These are phyloP conservation scores for Strigomonas galati DNA, from an alignment of 208 protist genomes.

Conservation along the genomic window DNA sequence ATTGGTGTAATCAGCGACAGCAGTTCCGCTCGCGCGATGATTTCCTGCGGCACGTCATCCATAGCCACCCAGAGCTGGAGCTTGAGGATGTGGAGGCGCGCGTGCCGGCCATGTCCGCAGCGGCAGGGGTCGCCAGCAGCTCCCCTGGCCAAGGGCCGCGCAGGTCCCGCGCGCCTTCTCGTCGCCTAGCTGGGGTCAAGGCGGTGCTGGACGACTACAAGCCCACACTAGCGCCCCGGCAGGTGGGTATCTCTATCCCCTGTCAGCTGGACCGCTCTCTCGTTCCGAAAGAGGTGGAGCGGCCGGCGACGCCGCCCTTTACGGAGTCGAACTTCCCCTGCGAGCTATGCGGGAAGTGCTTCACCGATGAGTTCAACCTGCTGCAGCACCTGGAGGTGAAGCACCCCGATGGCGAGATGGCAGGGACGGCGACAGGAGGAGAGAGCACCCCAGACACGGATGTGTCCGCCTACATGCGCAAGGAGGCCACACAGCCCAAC, in stretches of 20 bases:
- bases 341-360: slow-evolving; percentile 69
- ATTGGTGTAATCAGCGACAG: slow-evolving; percentile 62
- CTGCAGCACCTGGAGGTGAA: slow-evolving; percentile 70
- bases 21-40: slow-evolving; percentile 67
- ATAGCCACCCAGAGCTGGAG: slow-evolving; percentile 66
- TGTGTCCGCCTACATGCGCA: slow-evolving; percentile 27
- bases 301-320: slow-evolving; percentile 19
- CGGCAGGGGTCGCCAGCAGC: no score
- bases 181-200: slow-evolving; percentile 32
- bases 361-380: slow-evolving; percentile 54
- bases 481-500: slow-evolving; percentile 12
- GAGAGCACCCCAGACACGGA: slow-evolving; percentile 16
- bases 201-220: slow-evolving; percentile 25
- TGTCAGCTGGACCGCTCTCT: slow-evolving; percentile 18
- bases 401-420: slow-evolving; percentile 21
- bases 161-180: slow-evolving; percentile 20
- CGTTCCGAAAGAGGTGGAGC: not conserved
- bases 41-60: slow-evolving; percentile 74
- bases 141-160: no score
- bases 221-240: no score
- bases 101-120: slow-evolving; percentile 25
- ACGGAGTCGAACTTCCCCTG: slow-evolving; percentile 64
- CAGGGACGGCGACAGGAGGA: not conserved
- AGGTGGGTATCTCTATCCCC: slow-evolving; percentile 25
- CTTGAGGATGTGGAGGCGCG: slow-evolving; percentile 65